Evolutionary conservation across 352 stramenopile genomes (phyloP).

Genomic region (Achlya hypogyna): DNA sequence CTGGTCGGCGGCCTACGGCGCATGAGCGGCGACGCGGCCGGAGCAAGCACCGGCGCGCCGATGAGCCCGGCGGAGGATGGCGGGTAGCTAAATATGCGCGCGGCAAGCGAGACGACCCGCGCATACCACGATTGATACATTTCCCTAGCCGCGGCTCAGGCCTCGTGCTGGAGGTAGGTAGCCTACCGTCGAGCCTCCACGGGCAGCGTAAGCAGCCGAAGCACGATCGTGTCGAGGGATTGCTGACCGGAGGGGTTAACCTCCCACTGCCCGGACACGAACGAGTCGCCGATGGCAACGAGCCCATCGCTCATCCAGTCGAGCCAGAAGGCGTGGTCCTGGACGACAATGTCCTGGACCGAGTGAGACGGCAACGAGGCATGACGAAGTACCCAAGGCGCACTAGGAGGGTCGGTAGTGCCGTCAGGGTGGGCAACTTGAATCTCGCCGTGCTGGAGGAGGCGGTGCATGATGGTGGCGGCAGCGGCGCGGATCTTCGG

Average conservation of each 20-base stretch:
- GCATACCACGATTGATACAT: conserved; percentile 83
- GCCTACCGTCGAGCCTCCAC: conserved; percentile 52
- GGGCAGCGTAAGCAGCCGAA: conserved; percentile 65
- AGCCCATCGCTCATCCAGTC: conserved; percentile 83
- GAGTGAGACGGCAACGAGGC: neutral
- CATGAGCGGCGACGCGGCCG: neutral
- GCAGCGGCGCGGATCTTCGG: conserved; percentile 53
- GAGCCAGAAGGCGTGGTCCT: conserved; percentile 71
- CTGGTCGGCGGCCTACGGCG: conserved; percentile 39
- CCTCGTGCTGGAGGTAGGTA: neutral
- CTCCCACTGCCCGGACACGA: conserved; percentile 64
- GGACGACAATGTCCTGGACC: conserved; percentile 62
- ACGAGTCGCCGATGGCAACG: conserved; percentile 74
- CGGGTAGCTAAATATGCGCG: conserved; percentile 68
- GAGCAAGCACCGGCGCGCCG: conserved; percentile 29
- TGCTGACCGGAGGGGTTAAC: conserved; percentile 30
- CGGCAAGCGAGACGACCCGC: conserved; percentile 57
- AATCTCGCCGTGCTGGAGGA: conserved; percentile 54
- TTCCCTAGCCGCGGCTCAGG: conserved; percentile 21
- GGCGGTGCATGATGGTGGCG: conserved; percentile 62
- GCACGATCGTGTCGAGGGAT: conserved; percentile 61
- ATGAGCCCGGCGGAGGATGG: conserved; percentile 59
- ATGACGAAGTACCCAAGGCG: neutral
- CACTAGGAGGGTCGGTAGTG: neutral
- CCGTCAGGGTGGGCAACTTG: conserved; percentile 21